A percentile compares a stretch with the other conserved stretches of the same genome.
Evolutionary conservation across 768 basidiomycete genomes (phyloP).

Genomic region (Termitomyces sp.): DNA sequence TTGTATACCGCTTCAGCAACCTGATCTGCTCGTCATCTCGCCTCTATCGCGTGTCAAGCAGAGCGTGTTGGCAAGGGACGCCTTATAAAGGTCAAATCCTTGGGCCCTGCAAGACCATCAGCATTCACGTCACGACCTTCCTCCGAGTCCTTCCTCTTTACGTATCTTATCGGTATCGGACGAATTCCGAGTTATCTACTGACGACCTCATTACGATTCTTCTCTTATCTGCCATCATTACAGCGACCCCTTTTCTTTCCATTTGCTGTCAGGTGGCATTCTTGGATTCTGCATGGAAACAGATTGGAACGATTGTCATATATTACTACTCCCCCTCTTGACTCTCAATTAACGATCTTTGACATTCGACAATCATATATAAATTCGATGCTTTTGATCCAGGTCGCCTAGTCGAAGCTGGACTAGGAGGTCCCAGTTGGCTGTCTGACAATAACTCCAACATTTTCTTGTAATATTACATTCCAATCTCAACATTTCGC

Average conservation of each 20-base stretch:
- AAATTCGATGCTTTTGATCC: no score
- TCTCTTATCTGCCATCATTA: background rate
- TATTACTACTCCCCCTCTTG: background rate
- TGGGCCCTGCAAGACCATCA: constrained; percentile 20
- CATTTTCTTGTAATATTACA: no score
- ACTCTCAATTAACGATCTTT: no score
- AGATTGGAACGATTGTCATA: background rate
- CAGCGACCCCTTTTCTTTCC: background rate
- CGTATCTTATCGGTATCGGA: background rate
- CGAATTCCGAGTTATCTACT: background rate
- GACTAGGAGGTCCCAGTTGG: no score
- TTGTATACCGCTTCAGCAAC: no score
- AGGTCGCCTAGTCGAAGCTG: no score
- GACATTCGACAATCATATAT: no score
- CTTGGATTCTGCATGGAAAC: background rate
- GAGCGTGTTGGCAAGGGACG: constrained; percentile 28
- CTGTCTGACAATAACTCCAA: no score
- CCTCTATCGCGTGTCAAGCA: constrained; percentile 38
- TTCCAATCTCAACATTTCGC: no score
- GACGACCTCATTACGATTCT: background rate
- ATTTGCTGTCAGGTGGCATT: background rate
- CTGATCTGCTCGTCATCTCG: constrained; percentile 26
- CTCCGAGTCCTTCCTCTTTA: background rate
- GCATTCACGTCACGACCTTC: no score
- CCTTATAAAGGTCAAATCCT: constrained; percentile 22